These are phyloP conservation scores for Backusella morwellensis DNA, from an alignment of 192 early-diverging fungal genomes.

Conservation along the genomic window DNA sequence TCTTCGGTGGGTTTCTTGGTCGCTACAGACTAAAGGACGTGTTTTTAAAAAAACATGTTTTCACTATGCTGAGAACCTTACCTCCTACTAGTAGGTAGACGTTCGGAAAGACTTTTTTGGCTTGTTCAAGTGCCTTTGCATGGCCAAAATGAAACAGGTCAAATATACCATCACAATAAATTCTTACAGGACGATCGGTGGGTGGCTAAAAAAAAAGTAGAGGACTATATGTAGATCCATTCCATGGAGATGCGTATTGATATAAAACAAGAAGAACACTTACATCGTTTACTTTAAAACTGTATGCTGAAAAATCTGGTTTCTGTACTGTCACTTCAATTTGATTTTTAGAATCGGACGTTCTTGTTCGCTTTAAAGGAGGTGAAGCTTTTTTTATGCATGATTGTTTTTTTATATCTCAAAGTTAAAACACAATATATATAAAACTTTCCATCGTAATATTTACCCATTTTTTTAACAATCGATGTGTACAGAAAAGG, in stretches of 20 bases:
- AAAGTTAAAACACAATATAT: background rate
- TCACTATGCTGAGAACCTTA: background rate
- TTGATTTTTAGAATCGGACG: background rate
- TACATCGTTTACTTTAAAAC: constrained; percentile 1
- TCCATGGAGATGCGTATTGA: background rate
- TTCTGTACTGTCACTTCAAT: background rate
- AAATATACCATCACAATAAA: constrained; percentile 83
- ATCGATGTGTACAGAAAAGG: background rate
- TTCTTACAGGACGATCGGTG: constrained; percentile 59
- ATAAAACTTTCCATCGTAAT: background rate
- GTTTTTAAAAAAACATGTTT: no score
- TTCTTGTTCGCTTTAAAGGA: background rate
- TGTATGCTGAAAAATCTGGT: background rate
- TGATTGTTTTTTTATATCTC: background rate
- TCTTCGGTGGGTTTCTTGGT: constrained; percentile 68
- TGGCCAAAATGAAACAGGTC: constrained; percentile 83
- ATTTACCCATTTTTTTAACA: background rate
- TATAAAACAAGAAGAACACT: background rate
- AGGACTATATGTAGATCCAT: background rate
- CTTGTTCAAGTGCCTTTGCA: constrained; percentile 72
- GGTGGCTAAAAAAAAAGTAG: constrained; percentile 40
- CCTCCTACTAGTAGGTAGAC: constrained; percentile 71
- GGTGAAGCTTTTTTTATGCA: background rate
- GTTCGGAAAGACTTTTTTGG: constrained; percentile 74
- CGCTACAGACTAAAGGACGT: constrained; percentile 56